These are phyloP conservation scores for Lactarius psammicola DNA, from an alignment of 768 basidiomycete species.

Conservation along the genomic window DNA sequence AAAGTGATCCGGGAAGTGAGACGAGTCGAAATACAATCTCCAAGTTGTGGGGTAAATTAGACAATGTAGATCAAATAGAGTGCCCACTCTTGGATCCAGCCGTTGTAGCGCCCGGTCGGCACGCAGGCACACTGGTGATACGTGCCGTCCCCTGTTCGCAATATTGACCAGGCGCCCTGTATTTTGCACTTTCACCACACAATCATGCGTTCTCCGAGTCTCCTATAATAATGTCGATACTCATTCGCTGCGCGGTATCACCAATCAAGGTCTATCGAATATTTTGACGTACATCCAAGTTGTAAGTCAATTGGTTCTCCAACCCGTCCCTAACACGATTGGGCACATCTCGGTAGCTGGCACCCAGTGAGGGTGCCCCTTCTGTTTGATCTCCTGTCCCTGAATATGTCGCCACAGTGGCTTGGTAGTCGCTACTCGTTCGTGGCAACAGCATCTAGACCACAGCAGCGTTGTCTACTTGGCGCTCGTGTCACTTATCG, in stretches of 20 bases:
- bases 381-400: background rate
- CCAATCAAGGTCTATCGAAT: background rate
- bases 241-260: background rate
- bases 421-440: background rate
- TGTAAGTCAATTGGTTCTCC: background rate
- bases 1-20: too few relatives aligned
- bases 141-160: background rate
- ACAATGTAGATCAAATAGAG: too few relatives aligned
- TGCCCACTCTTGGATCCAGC: too few relatives aligned
- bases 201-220: background rate
- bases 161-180: background rate
- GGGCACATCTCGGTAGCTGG: background rate
- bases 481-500: background rate
- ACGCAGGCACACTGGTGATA: background rate
- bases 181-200: slow-evolving; percentile 1
- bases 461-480: background rate
- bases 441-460: background rate
- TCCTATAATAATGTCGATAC: background rate
- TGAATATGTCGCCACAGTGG: background rate
- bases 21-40: too few relatives aligned
- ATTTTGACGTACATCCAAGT: background rate
- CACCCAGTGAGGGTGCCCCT: background rate
- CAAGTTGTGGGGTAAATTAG: too few relatives aligned
- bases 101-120: too few relatives aligned
- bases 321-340: background rate